Evolutionary conservation across 768 basidiomycete species (phyloP), one percentile per base, ranked within the genome.

Genomic region (Podaxis sp.): DNA sequence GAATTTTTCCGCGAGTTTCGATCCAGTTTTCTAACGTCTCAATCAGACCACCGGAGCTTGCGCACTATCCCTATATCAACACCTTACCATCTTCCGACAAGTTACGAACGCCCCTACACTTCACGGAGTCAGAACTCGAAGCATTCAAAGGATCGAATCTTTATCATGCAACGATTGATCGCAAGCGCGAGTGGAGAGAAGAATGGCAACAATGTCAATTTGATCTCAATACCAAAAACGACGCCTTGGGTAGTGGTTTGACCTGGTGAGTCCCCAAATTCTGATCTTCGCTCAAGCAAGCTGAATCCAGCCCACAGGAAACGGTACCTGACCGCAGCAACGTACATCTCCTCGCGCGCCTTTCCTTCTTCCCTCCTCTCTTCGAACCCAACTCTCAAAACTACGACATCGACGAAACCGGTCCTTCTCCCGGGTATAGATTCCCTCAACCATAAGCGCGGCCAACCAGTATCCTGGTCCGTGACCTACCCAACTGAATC

Each of bases 381-480:
- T 4, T 70, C 81, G 33, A 73, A 80, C 12, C 79, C 81, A 0
- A 73, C 57, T n/a, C 49, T 54, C 33, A 57, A 63, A 17, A 39
- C 46, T 12, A 52, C 58, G n/a, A 30, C 82, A 0, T 74, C 80
- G 7, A 85, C 88, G 0, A 80, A 89, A 65, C 93, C 95, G 1
- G 80, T 97, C 11, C 84, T 98, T 36, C 80, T 98, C 42, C 96
- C 96, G 0, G 93, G 93, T 0, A 77, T 96, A 30, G 96, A 99
- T 74, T 77, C 87, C 4, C 77, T 96, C 55, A 97, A 99, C 70
- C 96, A 97, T 71, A 83, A 85, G 19, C 88, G 92, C 2, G 88
- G 80, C 0, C 84, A 90, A 44, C 87, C 90, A 1, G 90, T 96
- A 33, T 89, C 93, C 0, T 98, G 96, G 96, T 72, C 87, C 11